These are phyloP conservation scores for Calonectria fujianensis DNA, from an alignment of 2,329 filamentous ascomycete genomes.

Conservation along the genomic window DNA sequence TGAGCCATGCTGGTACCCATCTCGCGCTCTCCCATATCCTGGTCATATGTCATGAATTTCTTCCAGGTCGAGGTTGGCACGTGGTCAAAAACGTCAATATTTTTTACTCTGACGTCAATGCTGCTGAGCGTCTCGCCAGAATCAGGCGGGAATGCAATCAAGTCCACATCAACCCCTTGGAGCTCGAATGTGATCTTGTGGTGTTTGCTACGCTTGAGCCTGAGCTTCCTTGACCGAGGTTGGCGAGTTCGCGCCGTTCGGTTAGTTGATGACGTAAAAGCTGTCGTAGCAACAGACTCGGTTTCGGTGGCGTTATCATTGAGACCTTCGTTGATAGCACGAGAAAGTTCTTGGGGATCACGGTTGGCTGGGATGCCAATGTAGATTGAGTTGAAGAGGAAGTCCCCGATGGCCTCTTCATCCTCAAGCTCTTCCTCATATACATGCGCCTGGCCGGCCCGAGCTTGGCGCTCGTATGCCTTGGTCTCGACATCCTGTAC, in stretches of 20 bases:
- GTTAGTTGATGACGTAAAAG: slow-evolving; percentile 75
- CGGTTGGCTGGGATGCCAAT: slow-evolving; percentile 92
- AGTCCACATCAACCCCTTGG: slow-evolving; percentile 86
- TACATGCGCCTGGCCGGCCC: slow-evolving; percentile 73
- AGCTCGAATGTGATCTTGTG: slow-evolving; percentile 98
- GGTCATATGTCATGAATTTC: slow-evolving; percentile 96
- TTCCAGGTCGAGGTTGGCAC: slow-evolving; percentile 97
- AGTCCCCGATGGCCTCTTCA: slow-evolving; percentile 92
- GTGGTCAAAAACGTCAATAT: slow-evolving; percentile 95
- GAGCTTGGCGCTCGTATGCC: slow-evolving; percentile 83
- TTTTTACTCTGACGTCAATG: slow-evolving; percentile 86
- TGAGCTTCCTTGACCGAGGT: slow-evolving; percentile 76
- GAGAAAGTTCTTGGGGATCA: slow-evolving; percentile 87
- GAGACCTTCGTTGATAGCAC: slow-evolving; percentile 90
- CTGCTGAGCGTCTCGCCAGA: slow-evolving; percentile 91
- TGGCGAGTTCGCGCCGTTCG: slow-evolving; percentile 66
- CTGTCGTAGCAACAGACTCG: slow-evolving; percentile 88
- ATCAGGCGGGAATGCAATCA: slow-evolving; percentile 85
- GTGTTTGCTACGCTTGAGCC: slow-evolving; percentile 87
- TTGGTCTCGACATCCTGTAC: slow-evolving; percentile 91
- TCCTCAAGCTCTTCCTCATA: slow-evolving; percentile 85
- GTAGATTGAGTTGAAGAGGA: slow-evolving; percentile 98
- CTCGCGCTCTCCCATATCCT: slow-evolving; percentile 90
- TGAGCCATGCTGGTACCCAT: slow-evolving; percentile 93
- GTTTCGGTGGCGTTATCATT: slow-evolving; percentile 93